Base-by-base conservation (phyloP, 306 rosid species). In the Castanea mollissima region DNA sequence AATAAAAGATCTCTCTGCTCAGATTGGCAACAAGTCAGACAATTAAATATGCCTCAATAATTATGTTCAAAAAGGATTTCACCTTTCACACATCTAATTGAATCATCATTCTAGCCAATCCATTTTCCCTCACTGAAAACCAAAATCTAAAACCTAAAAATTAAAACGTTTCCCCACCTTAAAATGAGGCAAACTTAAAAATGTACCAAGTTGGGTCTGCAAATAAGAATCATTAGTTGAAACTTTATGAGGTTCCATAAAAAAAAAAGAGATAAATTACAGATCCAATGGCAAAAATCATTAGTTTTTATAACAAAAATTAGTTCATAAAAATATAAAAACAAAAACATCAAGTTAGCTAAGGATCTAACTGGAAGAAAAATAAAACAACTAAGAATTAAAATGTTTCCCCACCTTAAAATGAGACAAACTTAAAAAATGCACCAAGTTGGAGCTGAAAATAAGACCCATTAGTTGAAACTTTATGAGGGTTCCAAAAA, bases 81-180 rank as follows among this genome's bases (percentile, higher is more conserved):
- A 62, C 83, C 84, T 88, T 87, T 89, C 90, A 88, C 82, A 69
- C 93, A 88, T 87, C 89, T 91, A 88, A 88, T 90, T 90, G 95
- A 87, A 32, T 89, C 92, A 86, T 90, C 91, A 91, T 75, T 21
- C 97, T 77, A 79, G 86, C 83, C 51, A 74, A 57, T 7, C 32
- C 27, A 64, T 23, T 23, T 41, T 34, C 46, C 46, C 2, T 41
- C 46, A 8, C 46, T 2, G 46, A 41, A 41, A 41, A 8, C 8
- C 6, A 38, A 18, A 21, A 49, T 2, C n/a, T 0, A 25, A 20
- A 5, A 12, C 75, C 11, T 2, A 0, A 6, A 9, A 4, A 21
- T 31, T 18, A 31, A 76, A 76, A 51, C 90, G 92, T 89, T 65
- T 76, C 87, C 90, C 93, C 93, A 89, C 87, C 80, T 71, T 15